Conservation (phyloP, 352 stramenopile species). For the Phytophthora rubi region DNA sequence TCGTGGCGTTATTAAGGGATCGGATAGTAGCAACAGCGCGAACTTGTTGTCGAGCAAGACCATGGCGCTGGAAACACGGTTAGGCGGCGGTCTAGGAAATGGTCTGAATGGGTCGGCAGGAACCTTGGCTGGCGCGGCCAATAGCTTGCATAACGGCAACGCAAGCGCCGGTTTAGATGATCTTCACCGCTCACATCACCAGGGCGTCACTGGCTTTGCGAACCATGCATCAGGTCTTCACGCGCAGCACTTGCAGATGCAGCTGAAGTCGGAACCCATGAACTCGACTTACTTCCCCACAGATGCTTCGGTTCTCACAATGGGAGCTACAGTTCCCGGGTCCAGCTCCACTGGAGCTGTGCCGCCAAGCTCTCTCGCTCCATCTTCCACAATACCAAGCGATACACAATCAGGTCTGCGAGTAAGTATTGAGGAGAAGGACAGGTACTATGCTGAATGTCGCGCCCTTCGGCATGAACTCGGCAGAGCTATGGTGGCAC, state of each 20-base stretch:
- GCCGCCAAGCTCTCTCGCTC: constrained; percentile 34
- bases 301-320: constrained; percentile 65
- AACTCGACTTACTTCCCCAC: constrained; percentile 75
- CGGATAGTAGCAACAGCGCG: constrained; percentile 73
- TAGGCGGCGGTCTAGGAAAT: constrained; percentile 52
- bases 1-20: constrained; percentile 53
- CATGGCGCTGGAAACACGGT: constrained; percentile 71
- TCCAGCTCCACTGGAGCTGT: constrained; percentile 25
- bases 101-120: constrained; percentile 34
- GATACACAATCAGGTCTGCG: constrained; percentile 45
- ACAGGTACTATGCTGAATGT: constrained; percentile 74
- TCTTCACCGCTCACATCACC: constrained; percentile 37
- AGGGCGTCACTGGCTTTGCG: constrained; percentile 21
- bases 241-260: constrained; percentile 42
- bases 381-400: constrained; percentile 29
- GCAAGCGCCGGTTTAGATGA: constrained; percentile 32
- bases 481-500: constrained; percentile 51
- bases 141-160: constrained; percentile 31
- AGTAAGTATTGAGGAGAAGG: constrained; percentile 63
- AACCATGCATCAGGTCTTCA: constrained; percentile 26
- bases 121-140: constrained; percentile 18
- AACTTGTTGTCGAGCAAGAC: constrained; percentile 79
- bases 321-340: constrained; percentile 40
- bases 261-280: constrained; percentile 69
- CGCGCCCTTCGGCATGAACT: constrained; percentile 73